Base-by-base conservation (phyloP, 73 alveolate species). In the Paramecium pentaurelia region DNA sequence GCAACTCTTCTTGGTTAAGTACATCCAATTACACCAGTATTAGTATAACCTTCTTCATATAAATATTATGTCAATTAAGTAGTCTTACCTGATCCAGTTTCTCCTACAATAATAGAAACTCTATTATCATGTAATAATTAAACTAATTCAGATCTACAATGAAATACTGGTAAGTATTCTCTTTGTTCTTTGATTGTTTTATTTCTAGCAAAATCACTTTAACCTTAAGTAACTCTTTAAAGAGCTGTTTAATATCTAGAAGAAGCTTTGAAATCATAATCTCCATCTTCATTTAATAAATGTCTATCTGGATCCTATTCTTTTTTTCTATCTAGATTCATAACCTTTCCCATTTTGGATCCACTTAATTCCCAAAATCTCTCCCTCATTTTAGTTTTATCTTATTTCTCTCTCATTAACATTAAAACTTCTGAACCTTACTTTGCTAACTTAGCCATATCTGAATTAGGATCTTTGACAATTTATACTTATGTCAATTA, bases 1-100 rank as follows among this genome's bases (percentile, higher is more conserved):
- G 99, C 99, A 6, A 99, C 99, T 92, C 99, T 97, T 86, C 99
- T 94, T 1, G 99, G 99, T 94, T 99, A 98, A 7, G 99, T 99
- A 71, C 99, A 93, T 38, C 99, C 99, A 42, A 99, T 98, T 93
- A 95, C 98, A 84, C 99, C 99, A 49, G 88, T 88, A 86, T 94
- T 95, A 36, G 99, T 96, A 86, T 99, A 99, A 30, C 99, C 99
- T 18, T 95, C 97, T 93, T 99, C 99, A 92, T 98, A 98, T 84
- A 99, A 92, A 93, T 98, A 99, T 95, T 99, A 98, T 7, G 99
- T 99, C 7, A 98, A 88, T 92, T 98, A 96, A 7, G 99, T 98
- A 80, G 99, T 98, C 92, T 98, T 98, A 16, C 99, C 99, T 54
- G 99, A 95, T 6, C 99, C 99, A 45, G 99, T 98, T 92, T 98